Evolutionary conservation across 2,329 filamentous ascomycete genomes (phyloP), one percentile per base, ranked within the genome.

Genomic region (Furcasterigmium furcatum): DNA sequence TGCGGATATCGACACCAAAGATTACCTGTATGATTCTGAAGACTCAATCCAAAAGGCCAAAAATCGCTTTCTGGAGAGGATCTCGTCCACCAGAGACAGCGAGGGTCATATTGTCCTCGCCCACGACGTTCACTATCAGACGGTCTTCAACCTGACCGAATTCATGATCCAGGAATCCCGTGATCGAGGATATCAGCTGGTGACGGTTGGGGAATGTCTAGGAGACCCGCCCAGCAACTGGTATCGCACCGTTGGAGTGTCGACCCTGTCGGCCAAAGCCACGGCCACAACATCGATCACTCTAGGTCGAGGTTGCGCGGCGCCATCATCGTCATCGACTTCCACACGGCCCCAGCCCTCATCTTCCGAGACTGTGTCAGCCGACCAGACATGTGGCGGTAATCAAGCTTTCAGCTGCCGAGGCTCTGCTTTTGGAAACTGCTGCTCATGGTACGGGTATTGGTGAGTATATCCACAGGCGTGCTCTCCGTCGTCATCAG

Each of bases 1-100:
- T 53, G 77, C 75, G 52, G 74, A 82, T 53, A 60, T 83, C 10
- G 80, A 84, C 56, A 84, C 80, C n/a, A 76, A 81, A 51, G 80
- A 84, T 61, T 83, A 80, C 57, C 65, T 77, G 53, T 73, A 80
- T 52, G 67, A 73, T 46, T 63, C 64, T 7, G 68, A 76, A 1
- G 59, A 71, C 40, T 55, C 63, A 47, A 72, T 75, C 43, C 62
- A 71, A 48, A 63, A 61, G 39, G 61, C 72, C 36, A 71, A 71
- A 57, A 57, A 72, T 45, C 67, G 60, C 45, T 74, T 77, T 55
- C 55, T 58, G 19, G 53, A 58, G n/a, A 65, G 63, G 22, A 53
- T 74, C 44, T 46, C 47, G 9, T 45, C 50, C 1, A 47, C 58
- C 20, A 41, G 62, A 2, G 43, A 44, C 0, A 48, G 40, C 6